Base-by-base conservation (phyloP, 108 stramenopile genomes). In the Fragilaria crotonensis region DNA sequence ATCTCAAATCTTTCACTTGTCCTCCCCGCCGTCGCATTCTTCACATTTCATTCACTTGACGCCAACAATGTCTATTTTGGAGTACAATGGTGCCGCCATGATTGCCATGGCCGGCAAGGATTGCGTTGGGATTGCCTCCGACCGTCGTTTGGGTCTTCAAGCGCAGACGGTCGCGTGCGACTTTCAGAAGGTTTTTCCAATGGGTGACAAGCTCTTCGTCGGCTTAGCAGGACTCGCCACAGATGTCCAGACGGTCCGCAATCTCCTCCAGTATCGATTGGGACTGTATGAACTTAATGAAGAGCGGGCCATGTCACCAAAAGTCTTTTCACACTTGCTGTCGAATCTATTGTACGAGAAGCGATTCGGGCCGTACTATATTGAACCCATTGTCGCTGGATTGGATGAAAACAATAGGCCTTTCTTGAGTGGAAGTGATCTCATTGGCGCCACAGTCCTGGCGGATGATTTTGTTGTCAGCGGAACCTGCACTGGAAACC, bases 81-180 rank as follows among this genome's bases (percentile, higher is more conserved):
- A 92, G 78, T 96, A 97, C 77, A 99, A 99, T 71, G 99, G 99
- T 36, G 90, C 86, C 54, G 99, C 97, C 45, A 85, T 96, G 31
- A 85, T 99, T 44, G 97, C 95, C 75, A 99, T 99, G 99, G 80
- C 93, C 41, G 99, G 99, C 59, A 95, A 98, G 45, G 86, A 95
- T 69, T 99, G 99, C 63, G 97, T 99, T 20, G 99, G 90, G 31
- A 99, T 99, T 59, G 95, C 94, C 53, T 77, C 85, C 27, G 98
- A 99, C 64, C 85, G 83, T 55, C 93, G 98, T 33, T 71, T 98
- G 21, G 98, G 98, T 9, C 77, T 81, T 20, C 96, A 96, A 68
- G 78, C 78, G 25, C 90, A 95, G 60, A 99, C 99, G 18, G 89
- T 99, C 9, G 83, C 96, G 3, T 85, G 77, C 20, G 88, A 97